These are phyloP conservation scores for Candida alai DNA, from an alignment of 805 yeast species.

Conservation along the genomic window DNA sequence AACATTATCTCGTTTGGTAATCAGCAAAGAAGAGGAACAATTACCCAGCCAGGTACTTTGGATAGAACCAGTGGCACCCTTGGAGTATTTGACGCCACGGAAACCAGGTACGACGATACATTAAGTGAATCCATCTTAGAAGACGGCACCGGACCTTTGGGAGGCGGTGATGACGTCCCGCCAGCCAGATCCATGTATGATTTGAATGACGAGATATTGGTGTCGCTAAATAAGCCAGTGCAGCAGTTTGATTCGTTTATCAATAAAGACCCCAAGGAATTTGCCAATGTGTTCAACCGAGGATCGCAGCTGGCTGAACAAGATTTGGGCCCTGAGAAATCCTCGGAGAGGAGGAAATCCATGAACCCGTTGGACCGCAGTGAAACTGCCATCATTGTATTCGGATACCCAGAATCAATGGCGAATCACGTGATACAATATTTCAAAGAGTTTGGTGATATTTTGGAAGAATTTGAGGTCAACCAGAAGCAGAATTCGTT, in stretches of 20 bases:
- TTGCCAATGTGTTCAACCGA: slow-evolving; percentile 43
- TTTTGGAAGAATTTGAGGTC: slow-evolving; percentile 67
- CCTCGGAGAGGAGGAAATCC: slow-evolving; percentile 3
- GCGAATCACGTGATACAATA: slow-evolving; percentile 65
- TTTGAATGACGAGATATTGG: slow-evolving; percentile 40
- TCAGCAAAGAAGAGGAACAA: slow-evolving; percentile 18
- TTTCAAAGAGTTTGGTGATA: slow-evolving; percentile 75
- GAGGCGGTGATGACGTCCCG: slow-evolving; percentile 40
- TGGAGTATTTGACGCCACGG: slow-evolving; percentile 8
- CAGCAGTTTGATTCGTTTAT: slow-evolving; percentile 38
- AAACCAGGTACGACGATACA: slow-evolving; percentile 22
- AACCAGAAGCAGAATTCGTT: slow-evolving; percentile 11
- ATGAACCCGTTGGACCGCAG: slow-evolving; percentile 19
- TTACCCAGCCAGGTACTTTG: neutral
- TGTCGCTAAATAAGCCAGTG: slow-evolving; percentile 32
- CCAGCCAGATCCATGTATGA: slow-evolving; percentile 51
- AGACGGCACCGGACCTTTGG: neutral
- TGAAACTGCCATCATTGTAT: slow-evolving; percentile 73
- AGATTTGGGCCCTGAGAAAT: slow-evolving; percentile 4
- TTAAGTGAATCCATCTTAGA: slow-evolving; percentile 26
- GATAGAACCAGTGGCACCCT: too few relatives aligned
- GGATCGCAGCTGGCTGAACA: slow-evolving; percentile 13
- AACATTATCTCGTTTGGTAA: slow-evolving; percentile 36
- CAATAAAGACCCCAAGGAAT: slow-evolving; percentile 44
- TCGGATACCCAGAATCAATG: slow-evolving; percentile 81